These are phyloP conservation scores for Hemileccinum impolitum DNA, from an alignment of 768 basidiomycete species.

Conservation along the genomic window DNA sequence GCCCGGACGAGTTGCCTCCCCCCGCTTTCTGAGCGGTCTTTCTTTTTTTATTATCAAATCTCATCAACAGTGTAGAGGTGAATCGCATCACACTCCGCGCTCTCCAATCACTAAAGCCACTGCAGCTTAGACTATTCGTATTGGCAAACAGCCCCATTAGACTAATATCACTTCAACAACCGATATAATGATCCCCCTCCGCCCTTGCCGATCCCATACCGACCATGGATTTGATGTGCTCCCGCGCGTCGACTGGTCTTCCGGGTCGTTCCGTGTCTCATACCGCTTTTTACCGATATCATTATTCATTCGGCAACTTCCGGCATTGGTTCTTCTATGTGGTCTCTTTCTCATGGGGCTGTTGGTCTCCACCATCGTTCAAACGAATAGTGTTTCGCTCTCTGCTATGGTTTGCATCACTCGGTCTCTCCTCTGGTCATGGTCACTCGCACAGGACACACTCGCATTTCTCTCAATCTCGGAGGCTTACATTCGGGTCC, in stretches of 20 bases:
- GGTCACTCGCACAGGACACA: slow-evolving; percentile 39
- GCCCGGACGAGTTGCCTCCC: slow-evolving; percentile 75
- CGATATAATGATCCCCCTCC: slow-evolving; percentile 27
- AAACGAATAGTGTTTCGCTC: slow-evolving; percentile 30
- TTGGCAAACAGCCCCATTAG: slow-evolving; percentile 34
- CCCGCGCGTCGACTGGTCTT: slow-evolving; percentile 13
- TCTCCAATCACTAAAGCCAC: neutral
- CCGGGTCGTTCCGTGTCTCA: slow-evolving; percentile 22
- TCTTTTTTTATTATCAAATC: slow-evolving; percentile 21
- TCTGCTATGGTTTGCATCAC: slow-evolving; percentile 27
- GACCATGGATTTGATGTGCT: slow-evolving; percentile 3
- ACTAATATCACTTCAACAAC: slow-evolving; percentile 33
- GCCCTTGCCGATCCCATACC: slow-evolving; percentile 15
- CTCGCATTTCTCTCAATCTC: slow-evolving; percentile 18
- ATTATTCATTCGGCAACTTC: slow-evolving; percentile 42
- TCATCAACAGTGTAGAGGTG: slow-evolving; percentile 41
- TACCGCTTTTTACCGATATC: slow-evolving; percentile 35
- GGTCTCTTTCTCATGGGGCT: slow-evolving; percentile 31
- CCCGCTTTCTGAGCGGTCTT: slow-evolving; percentile 52
- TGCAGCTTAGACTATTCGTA: slow-evolving; percentile 39
- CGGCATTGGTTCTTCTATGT: slow-evolving; percentile 26
- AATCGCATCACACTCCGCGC: slow-evolving; percentile 1
- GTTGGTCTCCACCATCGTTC: slow-evolving; percentile 25
- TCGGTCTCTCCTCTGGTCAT: slow-evolving; percentile 32
- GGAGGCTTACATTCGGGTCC: slow-evolving; percentile 30